Conservation (phyloP, 2,329 filamentous ascomycete genomes). For the Botrytis squamosa region DNA sequence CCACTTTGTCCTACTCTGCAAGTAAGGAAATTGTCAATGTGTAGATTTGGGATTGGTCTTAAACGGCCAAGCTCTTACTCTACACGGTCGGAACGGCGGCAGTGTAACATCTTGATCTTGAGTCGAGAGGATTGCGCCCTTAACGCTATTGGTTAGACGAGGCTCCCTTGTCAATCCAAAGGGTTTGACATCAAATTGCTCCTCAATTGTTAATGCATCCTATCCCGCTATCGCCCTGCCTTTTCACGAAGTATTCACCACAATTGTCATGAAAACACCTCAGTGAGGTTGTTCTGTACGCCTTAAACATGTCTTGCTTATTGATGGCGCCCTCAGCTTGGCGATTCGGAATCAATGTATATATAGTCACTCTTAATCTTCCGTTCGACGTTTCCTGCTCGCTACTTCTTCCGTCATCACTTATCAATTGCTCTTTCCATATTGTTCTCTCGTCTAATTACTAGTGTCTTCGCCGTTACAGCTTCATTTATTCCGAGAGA, state of each 20-base stretch:
- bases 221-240: background rate
- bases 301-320: background rate
- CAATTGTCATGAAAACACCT: background rate
- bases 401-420: background rate
- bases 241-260: background rate
- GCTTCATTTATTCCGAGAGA: background rate
- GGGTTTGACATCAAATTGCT: background rate
- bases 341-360: background rate
- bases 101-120: background rate
- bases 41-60: background rate
- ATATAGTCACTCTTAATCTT: background rate
- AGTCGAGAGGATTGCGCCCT: background rate
- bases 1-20: background rate
- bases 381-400: background rate
- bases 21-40: background rate
- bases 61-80: background rate
- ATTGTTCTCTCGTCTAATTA: background rate
- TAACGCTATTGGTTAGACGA: constrained; percentile 3
- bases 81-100: background rate
- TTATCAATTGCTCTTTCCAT: background rate
- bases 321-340: background rate
- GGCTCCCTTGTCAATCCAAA: background rate
- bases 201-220: background rate
- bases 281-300: background rate
- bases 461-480: background rate